Base-by-base conservation (phyloP, 164 flowering plant species). In the Platanus orientalis region DNA sequence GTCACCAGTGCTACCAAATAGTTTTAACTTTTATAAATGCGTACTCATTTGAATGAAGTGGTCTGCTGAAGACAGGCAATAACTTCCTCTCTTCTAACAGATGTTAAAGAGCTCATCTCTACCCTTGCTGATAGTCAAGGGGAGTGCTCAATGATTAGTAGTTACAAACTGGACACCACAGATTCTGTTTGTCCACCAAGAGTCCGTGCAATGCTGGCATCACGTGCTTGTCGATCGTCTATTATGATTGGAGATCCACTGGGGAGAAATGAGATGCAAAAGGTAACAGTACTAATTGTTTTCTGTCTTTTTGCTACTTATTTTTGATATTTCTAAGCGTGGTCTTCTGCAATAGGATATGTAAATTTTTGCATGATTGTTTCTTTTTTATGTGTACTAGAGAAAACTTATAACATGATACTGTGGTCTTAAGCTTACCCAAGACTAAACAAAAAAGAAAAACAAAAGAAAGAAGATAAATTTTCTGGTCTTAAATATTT, bases 171-270 rank as follows among this genome's bases (percentile, higher is more conserved):
- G 78, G 96, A 89, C 76, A 78, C 87, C 9, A 53, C 74, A 25
- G 85, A 84, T 73, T 92, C 99, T 50, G 69, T 92, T 40, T 92
- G 99, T 78, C 99, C 97, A 24, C 74, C 94, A 4, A 84, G 93
- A 84, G 96, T 95, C 23, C 97, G 99, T 62, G 86, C 87, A 58
- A 95, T 92, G 99, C 78, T 95, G 55, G 99, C 99, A 60, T 92
- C 97, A 26, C 96, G 99, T 61, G 99, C 99, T 57, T 94, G 99
- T 75, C 79, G 89, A 70, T 83, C 97, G 63, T 91, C 99, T 40
- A 78, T 94, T 55, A 84, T 79, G 96, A 82, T 94, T 61, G 99
- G 99, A 39, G 96, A 89, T 72, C 63, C 97, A 48, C 92, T 94
- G 24, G 91, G 87, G 36, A 86, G 80, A 76, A 84, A 78, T 57